These are phyloP conservation scores for Plectosphaerella sp. DNA, from an alignment of 2,329 filamentous ascomycete genomes.

Conservation along the genomic window DNA sequence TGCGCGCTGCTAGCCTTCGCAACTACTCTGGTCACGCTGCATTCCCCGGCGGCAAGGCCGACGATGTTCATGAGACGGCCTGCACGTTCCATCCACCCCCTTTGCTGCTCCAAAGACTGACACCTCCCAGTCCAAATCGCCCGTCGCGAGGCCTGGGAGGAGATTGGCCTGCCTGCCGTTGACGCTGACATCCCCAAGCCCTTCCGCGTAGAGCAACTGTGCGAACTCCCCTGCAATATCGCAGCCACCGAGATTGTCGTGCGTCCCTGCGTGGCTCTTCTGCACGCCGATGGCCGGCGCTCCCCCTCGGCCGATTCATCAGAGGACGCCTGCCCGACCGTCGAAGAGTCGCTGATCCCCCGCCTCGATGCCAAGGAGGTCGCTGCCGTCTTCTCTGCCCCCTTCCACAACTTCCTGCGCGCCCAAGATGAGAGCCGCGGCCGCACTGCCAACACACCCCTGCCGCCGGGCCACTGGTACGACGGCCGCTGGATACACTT, in stretches of 20 bases:
- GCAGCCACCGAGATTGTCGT: constrained; percentile 71
- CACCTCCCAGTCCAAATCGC: constrained; percentile 68
- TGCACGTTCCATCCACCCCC: constrained; percentile 35
- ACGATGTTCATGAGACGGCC: constrained; percentile 52
- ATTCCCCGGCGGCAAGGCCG: constrained; percentile 74
- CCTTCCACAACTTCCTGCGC: constrained; percentile 77
- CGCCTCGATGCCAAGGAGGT: constrained; percentile 85
- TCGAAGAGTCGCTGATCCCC: constrained; percentile 71
- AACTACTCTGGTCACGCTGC: constrained; percentile 82
- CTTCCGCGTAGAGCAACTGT: constrained; percentile 84
- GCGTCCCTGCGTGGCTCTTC: constrained; percentile 71
- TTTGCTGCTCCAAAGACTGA: not conserved
- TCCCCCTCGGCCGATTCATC: constrained; percentile 2
- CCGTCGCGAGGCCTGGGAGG: constrained; percentile 84
- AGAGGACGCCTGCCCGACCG: constrained; percentile 30
- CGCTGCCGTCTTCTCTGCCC: constrained; percentile 87
- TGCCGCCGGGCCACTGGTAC: constrained; percentile 70
- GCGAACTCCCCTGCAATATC: constrained; percentile 72
- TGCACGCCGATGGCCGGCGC: constrained; percentile 51
- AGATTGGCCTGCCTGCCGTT: constrained; percentile 80
- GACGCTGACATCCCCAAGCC: constrained; percentile 66
- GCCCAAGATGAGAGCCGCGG: constrained; percentile 48
- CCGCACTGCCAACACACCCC: constrained; percentile 27
- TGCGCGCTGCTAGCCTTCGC: constrained; percentile 59
- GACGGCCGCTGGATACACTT: constrained; percentile 76